Conservation (phyloP, 345 rosid genomes). For the Cochlearia excelsa region DNA sequence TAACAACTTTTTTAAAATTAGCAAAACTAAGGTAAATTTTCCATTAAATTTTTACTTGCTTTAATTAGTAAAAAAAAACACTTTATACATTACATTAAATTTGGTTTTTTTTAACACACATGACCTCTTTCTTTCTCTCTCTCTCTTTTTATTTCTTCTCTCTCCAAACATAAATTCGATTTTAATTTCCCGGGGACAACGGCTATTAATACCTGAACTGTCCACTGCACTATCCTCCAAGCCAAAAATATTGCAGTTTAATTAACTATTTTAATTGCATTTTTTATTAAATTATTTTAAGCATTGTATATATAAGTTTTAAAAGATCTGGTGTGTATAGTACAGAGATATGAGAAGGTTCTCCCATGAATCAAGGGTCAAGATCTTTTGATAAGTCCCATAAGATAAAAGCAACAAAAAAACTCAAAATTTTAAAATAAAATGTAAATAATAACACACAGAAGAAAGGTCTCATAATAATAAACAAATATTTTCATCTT, state of each 20-base stretch:
- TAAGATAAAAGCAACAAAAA: slow-evolving; percentile 28
- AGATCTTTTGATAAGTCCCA: slow-evolving; percentile 58
- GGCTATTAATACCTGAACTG: slow-evolving; percentile 67
- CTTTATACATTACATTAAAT: slow-evolving; percentile 18
- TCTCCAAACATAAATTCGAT: slow-evolving; percentile 27
- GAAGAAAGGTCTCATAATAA: not conserved
- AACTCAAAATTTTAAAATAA: not conserved
- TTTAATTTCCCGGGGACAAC: slow-evolving; percentile 50
- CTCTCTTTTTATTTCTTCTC: slow-evolving; percentile 3
- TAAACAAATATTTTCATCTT: slow-evolving; percentile 5
- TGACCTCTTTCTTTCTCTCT: not conserved
- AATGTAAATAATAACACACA: not conserved
- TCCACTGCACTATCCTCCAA: slow-evolving; percentile 50
- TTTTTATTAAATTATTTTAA: not conserved
- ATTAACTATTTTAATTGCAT: not conserved
- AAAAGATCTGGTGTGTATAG: slow-evolving; percentile 35
- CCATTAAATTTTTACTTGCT: slow-evolving; percentile 22
- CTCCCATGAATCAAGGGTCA: slow-evolving; percentile 91
- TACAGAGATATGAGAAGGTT: slow-evolving; percentile 66
- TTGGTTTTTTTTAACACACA: slow-evolving; percentile 1
- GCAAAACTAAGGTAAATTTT: slow-evolving; percentile 22
- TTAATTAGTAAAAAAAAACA: slow-evolving; percentile 32
- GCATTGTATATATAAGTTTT: slow-evolving; percentile 21
- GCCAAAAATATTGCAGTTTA: slow-evolving; percentile 22
- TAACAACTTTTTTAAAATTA: slow-evolving; percentile 9